These are phyloP conservation scores for Batrachochytrium dendrobatidis DNA, from an alignment of 371 early-diverging fungal genomes.

Conservation along the genomic window DNA sequence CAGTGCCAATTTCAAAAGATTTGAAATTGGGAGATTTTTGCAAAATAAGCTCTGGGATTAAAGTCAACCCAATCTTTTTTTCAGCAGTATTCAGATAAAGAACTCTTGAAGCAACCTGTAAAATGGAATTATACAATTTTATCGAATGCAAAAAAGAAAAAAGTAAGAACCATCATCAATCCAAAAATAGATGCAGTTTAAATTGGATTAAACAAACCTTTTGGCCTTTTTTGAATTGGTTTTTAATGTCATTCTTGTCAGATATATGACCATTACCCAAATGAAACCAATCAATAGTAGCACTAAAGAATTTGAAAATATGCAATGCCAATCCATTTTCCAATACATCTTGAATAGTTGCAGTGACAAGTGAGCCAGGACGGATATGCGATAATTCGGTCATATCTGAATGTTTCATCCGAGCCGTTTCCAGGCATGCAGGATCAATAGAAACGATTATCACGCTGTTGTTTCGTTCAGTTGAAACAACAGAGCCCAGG, in stretches of 20 bases:
- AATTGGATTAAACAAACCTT: slow-evolving; percentile 24
- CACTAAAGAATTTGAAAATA: slow-evolving; percentile 62
- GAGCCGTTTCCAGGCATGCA: background rate
- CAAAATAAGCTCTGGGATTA: slow-evolving; percentile 43
- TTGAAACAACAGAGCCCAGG: background rate
- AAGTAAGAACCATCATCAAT: background rate
- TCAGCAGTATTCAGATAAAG: slow-evolving; percentile 52
- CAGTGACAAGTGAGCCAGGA: slow-evolving; percentile 33
- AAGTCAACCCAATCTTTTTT: slow-evolving; percentile 56
- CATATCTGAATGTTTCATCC: background rate
- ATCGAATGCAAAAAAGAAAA: background rate
- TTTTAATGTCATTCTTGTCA: slow-evolving; percentile 29
- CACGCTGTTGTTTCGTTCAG: background rate
- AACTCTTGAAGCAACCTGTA: slow-evolving; percentile 50
- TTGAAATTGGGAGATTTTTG: slow-evolving; percentile 25
- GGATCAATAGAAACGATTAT: background rate
- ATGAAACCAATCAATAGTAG: slow-evolving; percentile 40
- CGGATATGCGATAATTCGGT: background rate
- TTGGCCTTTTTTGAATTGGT: slow-evolving; percentile 45
- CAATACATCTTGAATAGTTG: slow-evolving; percentile 44
- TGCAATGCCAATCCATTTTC: slow-evolving; percentile 53
- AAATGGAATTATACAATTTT: background rate
- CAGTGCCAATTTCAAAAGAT: slow-evolving; percentile 49
- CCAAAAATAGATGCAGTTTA: slow-evolving; percentile 4
- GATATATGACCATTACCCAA: slow-evolving; percentile 23